phyloP scores from a whole-genome alignment of 345 rosid genomes.

The Eucalyptus erythrocorys region DNA sequence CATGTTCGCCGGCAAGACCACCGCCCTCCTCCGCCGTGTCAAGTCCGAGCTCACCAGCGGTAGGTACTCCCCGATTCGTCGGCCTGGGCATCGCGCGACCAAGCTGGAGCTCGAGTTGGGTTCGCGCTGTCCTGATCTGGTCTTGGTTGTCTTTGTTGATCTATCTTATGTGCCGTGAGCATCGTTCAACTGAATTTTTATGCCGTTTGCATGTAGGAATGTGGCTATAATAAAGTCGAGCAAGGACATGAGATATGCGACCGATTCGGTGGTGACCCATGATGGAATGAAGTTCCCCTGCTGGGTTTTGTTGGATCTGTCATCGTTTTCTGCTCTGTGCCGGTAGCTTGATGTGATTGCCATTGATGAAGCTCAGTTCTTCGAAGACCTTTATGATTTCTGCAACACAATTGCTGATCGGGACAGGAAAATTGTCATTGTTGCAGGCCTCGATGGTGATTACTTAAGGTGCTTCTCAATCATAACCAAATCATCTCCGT shows the following conservation, averaged over 20 bases:
- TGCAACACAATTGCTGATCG: conserved; percentile 77
- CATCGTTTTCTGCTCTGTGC: conserved; percentile 19
- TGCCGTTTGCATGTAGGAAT: conserved; percentile 19
- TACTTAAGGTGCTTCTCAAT: conserved; percentile 47
- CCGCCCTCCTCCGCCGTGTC: conserved; percentile 83
- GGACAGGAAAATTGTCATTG: conserved; percentile 65
- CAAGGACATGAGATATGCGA: conserved; percentile 64
- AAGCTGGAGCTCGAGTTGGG: background rate
- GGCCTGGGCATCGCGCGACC: too few species aligned
- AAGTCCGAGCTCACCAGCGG: conserved; percentile 46
- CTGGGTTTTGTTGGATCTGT: conserved; percentile 69
- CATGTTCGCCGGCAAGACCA: conserved; percentile 94
- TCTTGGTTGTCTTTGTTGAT: background rate
- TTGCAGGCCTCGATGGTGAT: conserved; percentile 89
- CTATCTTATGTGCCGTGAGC: background rate
- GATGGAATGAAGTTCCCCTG: conserved; percentile 77
- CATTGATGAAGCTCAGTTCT: conserved; percentile 91
- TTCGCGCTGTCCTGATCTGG: background rate
- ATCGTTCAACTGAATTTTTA: background rate
- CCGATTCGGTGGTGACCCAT: conserved; percentile 71
- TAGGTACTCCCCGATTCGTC: conserved; percentile 13
- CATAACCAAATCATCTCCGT: background rate
- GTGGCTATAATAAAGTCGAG: conserved; percentile 78
- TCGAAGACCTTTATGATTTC: conserved; percentile 87
- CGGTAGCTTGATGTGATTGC: conserved; percentile 85